Evolutionary conservation across 1,284 basidiomycete species (phyloP).

Genomic region (Moesziomyces globuligerus): DNA sequence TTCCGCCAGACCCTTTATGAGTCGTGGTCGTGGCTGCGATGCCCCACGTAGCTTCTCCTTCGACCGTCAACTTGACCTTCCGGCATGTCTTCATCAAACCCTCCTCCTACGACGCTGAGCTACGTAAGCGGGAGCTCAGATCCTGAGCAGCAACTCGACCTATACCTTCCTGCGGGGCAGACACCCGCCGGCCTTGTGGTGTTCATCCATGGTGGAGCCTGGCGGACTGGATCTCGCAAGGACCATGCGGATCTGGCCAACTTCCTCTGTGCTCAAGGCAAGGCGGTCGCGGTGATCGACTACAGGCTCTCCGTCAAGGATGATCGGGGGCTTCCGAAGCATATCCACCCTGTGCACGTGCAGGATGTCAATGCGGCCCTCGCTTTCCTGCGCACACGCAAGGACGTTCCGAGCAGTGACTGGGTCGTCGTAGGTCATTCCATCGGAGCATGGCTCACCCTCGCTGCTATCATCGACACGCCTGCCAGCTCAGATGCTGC

Average conservation of each 20-base stretch:
- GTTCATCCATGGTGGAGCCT: slow-evolving; percentile 49
- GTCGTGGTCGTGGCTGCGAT: background rate
- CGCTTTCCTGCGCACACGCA: slow-evolving; percentile 10
- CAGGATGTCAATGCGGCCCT: slow-evolving; percentile 36
- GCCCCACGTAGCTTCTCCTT: background rate
- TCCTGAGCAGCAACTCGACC: slow-evolving; percentile 40
- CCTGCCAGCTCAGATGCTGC: background rate
- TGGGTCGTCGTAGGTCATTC: slow-evolving; percentile 43
- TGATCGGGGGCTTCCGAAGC: slow-evolving; percentile 9
- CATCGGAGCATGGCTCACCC: slow-evolving; percentile 41
- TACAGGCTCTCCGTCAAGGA: slow-evolving; percentile 39
- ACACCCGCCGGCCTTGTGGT: slow-evolving; percentile 16
- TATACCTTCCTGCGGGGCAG: slow-evolving; percentile 19
- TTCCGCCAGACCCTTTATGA: slow-evolving; percentile 9
- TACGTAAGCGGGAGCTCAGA: slow-evolving; percentile 27
- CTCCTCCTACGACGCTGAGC: slow-evolving; percentile 3
- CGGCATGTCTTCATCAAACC: slow-evolving; percentile 1
- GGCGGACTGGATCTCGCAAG: slow-evolving; percentile 38
- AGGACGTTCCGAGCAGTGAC: slow-evolving; percentile 13
- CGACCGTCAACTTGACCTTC: background rate
- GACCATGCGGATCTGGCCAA: slow-evolving; percentile 35
- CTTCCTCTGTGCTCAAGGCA: slow-evolving; percentile 16
- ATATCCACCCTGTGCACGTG: slow-evolving; percentile 33
- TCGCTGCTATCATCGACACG: slow-evolving; percentile 21
- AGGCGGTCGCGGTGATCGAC: slow-evolving; percentile 43